Percentiles rank a stretch among this genome's conserved stretches.
These are phyloP conservation scores for Thyridium curvatum DNA, from an alignment of 2,329 filamentous ascomycete genomes.

Conservation along the genomic window DNA sequence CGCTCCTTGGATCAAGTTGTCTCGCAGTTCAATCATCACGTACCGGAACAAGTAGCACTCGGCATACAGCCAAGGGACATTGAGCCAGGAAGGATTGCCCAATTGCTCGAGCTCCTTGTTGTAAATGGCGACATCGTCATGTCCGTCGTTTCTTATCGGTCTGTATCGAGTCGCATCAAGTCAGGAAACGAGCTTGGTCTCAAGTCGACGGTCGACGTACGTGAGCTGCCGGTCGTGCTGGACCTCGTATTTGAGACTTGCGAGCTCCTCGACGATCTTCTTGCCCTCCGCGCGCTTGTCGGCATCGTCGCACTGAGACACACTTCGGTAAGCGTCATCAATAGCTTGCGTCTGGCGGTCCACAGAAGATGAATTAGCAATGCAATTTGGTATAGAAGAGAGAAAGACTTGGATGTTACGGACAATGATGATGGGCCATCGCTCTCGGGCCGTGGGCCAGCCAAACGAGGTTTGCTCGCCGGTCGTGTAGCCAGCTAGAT, in stretches of 20 bases:
- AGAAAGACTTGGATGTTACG: conserved; percentile 17
- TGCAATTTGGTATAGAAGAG: conserved; percentile 1
- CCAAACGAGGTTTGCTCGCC: conserved; percentile 83
- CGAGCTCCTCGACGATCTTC: conserved; percentile 71
- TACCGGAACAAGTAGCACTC: conserved; percentile 93
- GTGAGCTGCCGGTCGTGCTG: conserved; percentile 78
- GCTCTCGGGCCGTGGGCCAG: conserved; percentile 72
- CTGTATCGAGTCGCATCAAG: conserved; percentile 28
- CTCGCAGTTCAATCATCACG: neutral
- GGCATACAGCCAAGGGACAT: conserved; percentile 79
- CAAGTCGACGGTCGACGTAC: conserved; percentile 36
- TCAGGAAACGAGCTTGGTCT: neutral
- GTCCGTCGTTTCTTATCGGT: conserved; percentile 70
- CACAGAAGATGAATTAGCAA: neutral
- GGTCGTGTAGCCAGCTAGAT: conserved; percentile 67
- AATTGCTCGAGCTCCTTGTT: conserved; percentile 77
- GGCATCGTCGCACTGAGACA: conserved; percentile 51
- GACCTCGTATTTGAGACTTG: conserved; percentile 86
- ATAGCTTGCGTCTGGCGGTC: conserved; percentile 72
- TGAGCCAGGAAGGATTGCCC: conserved; percentile 73
- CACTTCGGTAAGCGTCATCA: conserved; percentile 83
- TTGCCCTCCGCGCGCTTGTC: conserved; percentile 76
- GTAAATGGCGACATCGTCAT: conserved; percentile 70
- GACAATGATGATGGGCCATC: conserved; percentile 93
- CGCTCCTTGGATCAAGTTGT: too few relatives aligned